Conservation (phyloP, 257 asterid species). For the Gentiana dahurica region DNA sequence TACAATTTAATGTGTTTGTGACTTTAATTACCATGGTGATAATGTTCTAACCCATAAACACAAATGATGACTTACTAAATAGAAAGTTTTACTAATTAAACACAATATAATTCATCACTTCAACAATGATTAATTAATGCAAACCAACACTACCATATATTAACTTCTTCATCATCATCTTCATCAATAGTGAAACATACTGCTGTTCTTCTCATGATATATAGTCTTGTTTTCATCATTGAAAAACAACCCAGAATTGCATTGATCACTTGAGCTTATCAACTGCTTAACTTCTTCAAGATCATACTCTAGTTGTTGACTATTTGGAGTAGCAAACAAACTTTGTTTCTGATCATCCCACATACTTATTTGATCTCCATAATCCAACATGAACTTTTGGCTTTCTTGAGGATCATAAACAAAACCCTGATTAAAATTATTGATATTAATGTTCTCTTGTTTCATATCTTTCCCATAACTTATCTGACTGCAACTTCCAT, state of each 20-base stretch:
- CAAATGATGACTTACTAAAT: too few species aligned
- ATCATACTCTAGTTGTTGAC: slow-evolving; percentile 29
- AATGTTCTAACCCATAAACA: too few species aligned
- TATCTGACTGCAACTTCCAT: slow-evolving; percentile 42
- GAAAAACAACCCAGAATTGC: slow-evolving; percentile 16
- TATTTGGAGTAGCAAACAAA: slow-evolving; percentile 14
- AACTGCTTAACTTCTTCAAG: slow-evolving; percentile 54
- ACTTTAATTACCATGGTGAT: too few species aligned
- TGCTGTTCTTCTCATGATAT: slow-evolving; percentile 22
- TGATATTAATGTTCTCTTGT: slow-evolving; percentile 29
- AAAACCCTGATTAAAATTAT: slow-evolving; percentile 11
- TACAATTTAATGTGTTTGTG: too few species aligned
- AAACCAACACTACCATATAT: background rate
- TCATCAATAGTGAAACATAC: slow-evolving; percentile 32
- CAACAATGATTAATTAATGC: slow-evolving; percentile 6
- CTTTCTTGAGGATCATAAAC: slow-evolving; percentile 20
- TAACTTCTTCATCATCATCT: slow-evolving; percentile 9
- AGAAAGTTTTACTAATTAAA: too few species aligned
- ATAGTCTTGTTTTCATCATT: slow-evolving; percentile 44
- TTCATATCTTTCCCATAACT: slow-evolving; percentile 43
- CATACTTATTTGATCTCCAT: slow-evolving; percentile 14
- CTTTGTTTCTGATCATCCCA: slow-evolving; percentile 18
- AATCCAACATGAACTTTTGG: slow-evolving; percentile 34
- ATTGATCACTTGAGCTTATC: slow-evolving; percentile 17
- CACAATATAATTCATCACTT: too few species aligned